Percentiles rank a stretch among this genome's conserved stretches.
Evolutionary conservation across 2,329 filamentous ascomycete genomes (phyloP).

Genomic region (Sporothrix dimorphospora): DNA sequence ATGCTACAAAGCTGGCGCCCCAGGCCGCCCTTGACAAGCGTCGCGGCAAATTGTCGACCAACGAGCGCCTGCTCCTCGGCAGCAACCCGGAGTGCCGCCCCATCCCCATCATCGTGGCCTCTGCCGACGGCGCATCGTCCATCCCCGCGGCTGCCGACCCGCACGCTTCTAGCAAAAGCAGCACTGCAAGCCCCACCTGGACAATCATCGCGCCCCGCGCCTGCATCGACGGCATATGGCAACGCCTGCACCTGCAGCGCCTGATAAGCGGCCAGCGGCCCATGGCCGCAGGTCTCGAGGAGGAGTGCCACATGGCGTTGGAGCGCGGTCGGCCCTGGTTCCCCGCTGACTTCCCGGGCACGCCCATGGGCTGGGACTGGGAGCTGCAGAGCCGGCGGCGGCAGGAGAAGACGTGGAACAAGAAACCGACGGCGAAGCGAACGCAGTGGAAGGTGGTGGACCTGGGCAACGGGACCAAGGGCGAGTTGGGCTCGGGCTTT

Average conservation of each 20-base stretch:
- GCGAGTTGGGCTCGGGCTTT: conserved; percentile 82
- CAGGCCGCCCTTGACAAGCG: conserved; percentile 83
- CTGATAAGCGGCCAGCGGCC: conserved; percentile 69
- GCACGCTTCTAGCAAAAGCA: conserved; percentile 51
- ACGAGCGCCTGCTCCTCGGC: conserved; percentile 58
- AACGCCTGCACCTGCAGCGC: conserved; percentile 79
- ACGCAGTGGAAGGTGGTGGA: conserved; percentile 74
- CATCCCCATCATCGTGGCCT: conserved; percentile 76
- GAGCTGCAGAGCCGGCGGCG: conserved; percentile 66
- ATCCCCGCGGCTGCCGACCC: neutral
- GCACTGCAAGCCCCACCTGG: conserved; percentile 55
- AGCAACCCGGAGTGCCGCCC: conserved; percentile 63
- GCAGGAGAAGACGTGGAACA: conserved; percentile 69
- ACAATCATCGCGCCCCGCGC: conserved; percentile 88
- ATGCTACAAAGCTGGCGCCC: conserved; percentile 67
- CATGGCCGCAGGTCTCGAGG: conserved; percentile 78
- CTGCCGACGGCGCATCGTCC: conserved; percentile 33
- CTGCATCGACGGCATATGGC: conserved; percentile 84
- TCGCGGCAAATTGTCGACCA: conserved; percentile 60
- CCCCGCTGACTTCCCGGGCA: conserved; percentile 81
- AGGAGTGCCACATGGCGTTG: conserved; percentile 79
- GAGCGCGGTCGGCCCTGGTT: conserved; percentile 81
- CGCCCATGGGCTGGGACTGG: conserved; percentile 77
- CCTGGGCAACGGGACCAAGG: conserved; percentile 72
- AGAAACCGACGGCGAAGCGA: conserved; percentile 79